Evolutionary conservation across 2,329 filamentous ascomycete genomes (phyloP).

Genomic region (Diaporthe citriasiana): DNA sequence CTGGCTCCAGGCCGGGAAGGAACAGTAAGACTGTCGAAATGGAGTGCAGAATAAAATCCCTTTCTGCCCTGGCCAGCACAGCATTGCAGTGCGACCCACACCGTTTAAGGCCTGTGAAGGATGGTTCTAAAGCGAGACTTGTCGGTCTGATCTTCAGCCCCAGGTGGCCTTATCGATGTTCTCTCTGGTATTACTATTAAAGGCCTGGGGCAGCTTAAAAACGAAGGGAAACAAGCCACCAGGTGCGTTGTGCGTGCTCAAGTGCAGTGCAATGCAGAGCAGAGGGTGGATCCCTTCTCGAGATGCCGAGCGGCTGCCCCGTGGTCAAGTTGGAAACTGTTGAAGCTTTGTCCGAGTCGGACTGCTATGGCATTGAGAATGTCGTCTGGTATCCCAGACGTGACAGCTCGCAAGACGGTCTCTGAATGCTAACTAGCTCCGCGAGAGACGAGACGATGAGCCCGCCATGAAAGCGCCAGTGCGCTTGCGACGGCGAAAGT

Average conservation of each 20-base stretch:
- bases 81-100: slow-evolving; percentile 7
- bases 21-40: neutral
- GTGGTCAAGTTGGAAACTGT: slow-evolving; percentile 4
- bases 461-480: slow-evolving; percentile 6
- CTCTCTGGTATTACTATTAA: neutral
- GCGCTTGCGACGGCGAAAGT: slow-evolving; percentile 7
- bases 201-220: slow-evolving; percentile 27
- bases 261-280: neutral
- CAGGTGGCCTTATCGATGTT: neutral
- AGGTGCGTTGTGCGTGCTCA: neutral
- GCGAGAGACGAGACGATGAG: slow-evolving; percentile 27
- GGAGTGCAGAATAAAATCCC: neutral
- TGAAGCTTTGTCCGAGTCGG: slow-evolving; percentile 18
- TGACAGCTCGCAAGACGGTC: slow-evolving; percentile 26
- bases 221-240: slow-evolving; percentile 14
- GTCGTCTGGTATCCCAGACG: slow-evolving; percentile 22
- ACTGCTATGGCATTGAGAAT: neutral
- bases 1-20: neutral
- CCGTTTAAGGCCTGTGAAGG: neutral
- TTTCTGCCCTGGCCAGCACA: slow-evolving; percentile 1
- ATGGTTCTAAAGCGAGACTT: neutral
- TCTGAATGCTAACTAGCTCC: slow-evolving; percentile 21
- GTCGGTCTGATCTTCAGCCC: slow-evolving; percentile 22
- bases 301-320: neutral
- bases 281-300: slow-evolving; percentile 14